These are phyloP conservation scores for Blastocrithidia nonstop DNA, from an alignment of 208 protist genomes.

Conservation along the genomic window DNA sequence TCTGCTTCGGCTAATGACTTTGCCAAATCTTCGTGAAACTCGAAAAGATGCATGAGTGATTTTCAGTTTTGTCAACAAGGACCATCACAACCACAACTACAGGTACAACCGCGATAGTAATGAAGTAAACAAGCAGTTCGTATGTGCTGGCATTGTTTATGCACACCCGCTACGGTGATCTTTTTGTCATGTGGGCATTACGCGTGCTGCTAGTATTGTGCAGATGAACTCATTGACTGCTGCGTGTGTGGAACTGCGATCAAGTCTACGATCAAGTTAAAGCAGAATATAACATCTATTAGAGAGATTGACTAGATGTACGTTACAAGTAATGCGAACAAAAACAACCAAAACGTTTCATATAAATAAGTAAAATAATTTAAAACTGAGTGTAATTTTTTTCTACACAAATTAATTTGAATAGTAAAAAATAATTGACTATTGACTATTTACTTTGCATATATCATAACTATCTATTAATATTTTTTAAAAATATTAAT, in stretches of 20 bases:
- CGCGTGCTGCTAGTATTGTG: conserved; percentile 29
- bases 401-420: too few species aligned
- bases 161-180: conserved; percentile 34
- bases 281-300: too few species aligned
- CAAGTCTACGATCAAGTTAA: conserved; percentile 23
- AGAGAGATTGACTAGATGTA: conserved; percentile 2
- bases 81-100: too few species aligned
- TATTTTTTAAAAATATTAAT: not conserved
- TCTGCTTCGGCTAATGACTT: too few species aligned
- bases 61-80: too few species aligned
- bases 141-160: conserved; percentile 67
- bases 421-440: conserved; percentile 5
- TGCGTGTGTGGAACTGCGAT: conserved; percentile 36
- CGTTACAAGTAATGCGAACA: too few species aligned
- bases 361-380: too few species aligned
- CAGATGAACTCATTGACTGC: conserved; percentile 20
- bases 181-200: conserved; percentile 62
- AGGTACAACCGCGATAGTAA: too few species aligned
- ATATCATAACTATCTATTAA: conserved; percentile 6
- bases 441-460: not conserved
- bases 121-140: conserved; percentile 31
- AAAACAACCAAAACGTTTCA: too few species aligned
- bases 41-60: too few species aligned
- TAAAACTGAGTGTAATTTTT: too few species aligned
- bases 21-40: too few species aligned